Evolutionary conservation across 2,329 filamentous ascomycete species (phyloP).

Genomic region (Botrytis porri): DNA sequence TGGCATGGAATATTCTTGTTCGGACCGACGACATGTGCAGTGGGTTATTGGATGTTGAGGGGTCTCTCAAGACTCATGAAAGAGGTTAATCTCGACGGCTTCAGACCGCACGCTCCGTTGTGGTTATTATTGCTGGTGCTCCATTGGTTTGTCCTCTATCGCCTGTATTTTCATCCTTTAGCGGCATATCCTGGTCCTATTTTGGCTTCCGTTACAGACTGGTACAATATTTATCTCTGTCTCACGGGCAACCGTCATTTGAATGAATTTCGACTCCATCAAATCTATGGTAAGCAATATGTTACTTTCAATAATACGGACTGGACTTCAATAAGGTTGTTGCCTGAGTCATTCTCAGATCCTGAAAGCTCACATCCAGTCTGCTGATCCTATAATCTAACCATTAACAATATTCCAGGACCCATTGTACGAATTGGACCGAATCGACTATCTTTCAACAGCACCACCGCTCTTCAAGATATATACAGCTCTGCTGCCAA

Average conservation of each 20-base stretch:
- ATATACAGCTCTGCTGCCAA: neutral
- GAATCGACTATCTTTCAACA: neutral
- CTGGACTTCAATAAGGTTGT: neutral
- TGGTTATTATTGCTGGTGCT: neutral
- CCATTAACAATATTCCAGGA: constrained; percentile 40
- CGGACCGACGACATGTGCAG: neutral
- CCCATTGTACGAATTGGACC: constrained; percentile 54
- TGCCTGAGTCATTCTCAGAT: neutral
- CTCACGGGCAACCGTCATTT: neutral
- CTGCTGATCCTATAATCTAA: neutral
- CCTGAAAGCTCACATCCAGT: neutral
- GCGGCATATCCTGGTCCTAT: neutral
- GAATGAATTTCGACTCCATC: constrained; percentile 64
- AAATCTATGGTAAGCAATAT: constrained; percentile 59
- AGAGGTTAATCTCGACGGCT: neutral
- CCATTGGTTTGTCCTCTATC: neutral
- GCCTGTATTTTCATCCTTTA: neutral
- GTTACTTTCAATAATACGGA: neutral
- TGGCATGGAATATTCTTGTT: neutral
- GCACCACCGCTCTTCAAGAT: neutral
- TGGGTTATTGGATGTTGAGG: neutral
- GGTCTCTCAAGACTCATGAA: neutral
- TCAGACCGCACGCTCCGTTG: neutral
- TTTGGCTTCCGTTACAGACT: neutral
- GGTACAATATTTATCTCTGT: neutral